Evolutionary conservation across 2,329 filamentous ascomycete species (phyloP), one percentile per base, ranked within the genome.

Genomic region (Aspergillus proliferans): DNA sequence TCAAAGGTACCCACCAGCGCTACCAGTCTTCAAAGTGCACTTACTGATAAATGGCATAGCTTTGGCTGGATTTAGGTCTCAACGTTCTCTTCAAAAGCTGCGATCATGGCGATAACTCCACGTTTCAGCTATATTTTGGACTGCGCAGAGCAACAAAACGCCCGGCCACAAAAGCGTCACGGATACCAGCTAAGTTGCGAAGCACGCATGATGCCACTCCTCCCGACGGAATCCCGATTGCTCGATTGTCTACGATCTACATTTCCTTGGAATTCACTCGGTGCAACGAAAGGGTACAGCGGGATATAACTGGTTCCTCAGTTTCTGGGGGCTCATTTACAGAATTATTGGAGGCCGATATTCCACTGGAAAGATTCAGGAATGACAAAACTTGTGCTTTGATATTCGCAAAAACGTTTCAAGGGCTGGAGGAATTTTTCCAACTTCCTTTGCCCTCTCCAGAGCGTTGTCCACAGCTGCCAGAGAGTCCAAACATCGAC

Each of bases 31-130:
- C 3, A 30, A 4, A 30, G 9, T 12, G 10, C 9, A 12, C 41
- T 45, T 22, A 10, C 12, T 22, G 39, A 21, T 39, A 22, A 26
- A 10, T 18, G 19, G 5, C 6, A 10, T 22, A 71, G 68, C 47
- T 65, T 28, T 71, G 67, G 67, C 45, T 58, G 2, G 57, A 65
- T 22, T 50, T 69, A 41, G 62, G 59, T 12, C 61, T 69, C 22
- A 45, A 44, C 5, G 50, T 58, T 6, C 42, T 54, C 6, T 56
- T 55, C 24, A 62, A 61, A 48, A 55, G 48, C n/a, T 56, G 43
- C 36, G 48, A 53, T 15, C 30, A 40, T 22, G n/a, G 15, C 7
- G 22, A 50, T 43, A 5, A 15, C 15, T 43, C 52, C 28, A 39
- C 15, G 10, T 49, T 59, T 14, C 43, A 50, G 3, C 42, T 68